Evolutionary conservation across 1,284 basidiomycete genomes (phyloP), one percentile per base, ranked within the genome.

Genomic region (Austroboletus niveus): DNA sequence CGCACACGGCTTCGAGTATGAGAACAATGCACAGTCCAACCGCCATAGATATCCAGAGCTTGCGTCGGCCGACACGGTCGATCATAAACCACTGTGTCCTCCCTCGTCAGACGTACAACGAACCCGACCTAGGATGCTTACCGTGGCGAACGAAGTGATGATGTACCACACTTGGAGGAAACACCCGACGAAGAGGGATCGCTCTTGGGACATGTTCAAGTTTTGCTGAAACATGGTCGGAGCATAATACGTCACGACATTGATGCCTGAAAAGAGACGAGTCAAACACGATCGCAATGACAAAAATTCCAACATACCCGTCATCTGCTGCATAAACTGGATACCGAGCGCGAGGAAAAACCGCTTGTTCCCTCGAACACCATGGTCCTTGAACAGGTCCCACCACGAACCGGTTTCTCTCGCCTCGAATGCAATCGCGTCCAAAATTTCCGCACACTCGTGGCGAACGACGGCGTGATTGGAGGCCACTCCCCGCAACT

Each of bases 11-110:
- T 45, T 47, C 53, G 5, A 56, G 34, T 2, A 59, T 5, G 31
- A 57, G 57, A 20, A 58, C 32, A 3, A 59, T 45, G 34, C 53
- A 56, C 27, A 52, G 57, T 15, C 47, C 42, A 8, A 52, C 52
- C 20, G 56, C 57, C 56, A 57, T 59, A 15, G 45, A 59, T 12
- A 52, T 59, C 57, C 45, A 57, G 8, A 57, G 56, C 29, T 59
- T 59, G 39, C 54, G 57, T 39, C 53, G 53, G 11, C 56, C 56
- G 32, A 58, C 27, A n/a, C 42, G 57, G 30, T 57, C 57, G 14
- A 57, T 57, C 2, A 57, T 56, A 24, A 47, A 52, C 56, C 53
- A 56, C 57, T 57, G 29, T 4, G 42, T 41, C 22, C 14, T 11
- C 17, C 4, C 3, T n/a, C 5, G 27, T 58, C 20, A 45, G 36